Evolutionary conservation across 2,329 filamentous ascomycete species (phyloP).

Genomic region (Scolecobasidium constrictum): DNA sequence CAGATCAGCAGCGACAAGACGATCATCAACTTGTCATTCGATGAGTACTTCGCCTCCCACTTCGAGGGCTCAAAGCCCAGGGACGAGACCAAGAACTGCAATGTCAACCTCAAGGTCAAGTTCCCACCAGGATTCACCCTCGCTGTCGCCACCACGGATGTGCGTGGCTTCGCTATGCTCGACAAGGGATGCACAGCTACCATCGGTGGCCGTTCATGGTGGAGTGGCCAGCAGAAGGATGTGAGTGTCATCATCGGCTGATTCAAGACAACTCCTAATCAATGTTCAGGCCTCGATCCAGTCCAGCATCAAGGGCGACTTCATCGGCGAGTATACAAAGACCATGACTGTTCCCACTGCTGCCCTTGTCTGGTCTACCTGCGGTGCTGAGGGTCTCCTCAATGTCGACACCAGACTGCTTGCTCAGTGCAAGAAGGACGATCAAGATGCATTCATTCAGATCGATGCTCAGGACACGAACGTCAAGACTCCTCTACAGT

Average conservation of each 20-base stretch:
- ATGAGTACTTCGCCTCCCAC: conserved; percentile 40
- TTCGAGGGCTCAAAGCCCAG: conserved; percentile 29
- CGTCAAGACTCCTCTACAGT: conserved; percentile 14
- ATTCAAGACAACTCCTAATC: not conserved
- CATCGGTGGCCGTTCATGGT: conserved; percentile 44
- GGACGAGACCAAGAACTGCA: conserved; percentile 40
- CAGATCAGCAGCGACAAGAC: conserved; percentile 25
- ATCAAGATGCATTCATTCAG: conserved; percentile 9
- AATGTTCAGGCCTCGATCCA: not conserved
- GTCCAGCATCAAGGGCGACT: conserved; percentile 1
- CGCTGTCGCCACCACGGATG: conserved; percentile 40
- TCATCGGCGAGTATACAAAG: conserved; percentile 12
- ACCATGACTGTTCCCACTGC: conserved; percentile 10
- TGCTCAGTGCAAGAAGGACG: conserved; percentile 12
- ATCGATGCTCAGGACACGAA: conserved; percentile 16
- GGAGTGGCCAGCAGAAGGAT: conserved; percentile 35
- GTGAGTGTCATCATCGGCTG: conserved; percentile 15
- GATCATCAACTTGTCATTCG: conserved; percentile 42
- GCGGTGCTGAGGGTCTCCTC: conserved; percentile 14
- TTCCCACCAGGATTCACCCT: conserved; percentile 44
- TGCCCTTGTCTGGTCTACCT: conserved; percentile 13
- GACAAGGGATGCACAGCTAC: conserved; percentile 35
- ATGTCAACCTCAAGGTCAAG: conserved; percentile 40
- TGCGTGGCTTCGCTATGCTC: conserved; percentile 40
- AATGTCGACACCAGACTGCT: conserved; percentile 13